Percentiles rank a stretch among this genome's conserved stretches.
Conservation (phyloP, 192 early-diverging fungal species). For the Helicostylum pulchrum region DNA sequence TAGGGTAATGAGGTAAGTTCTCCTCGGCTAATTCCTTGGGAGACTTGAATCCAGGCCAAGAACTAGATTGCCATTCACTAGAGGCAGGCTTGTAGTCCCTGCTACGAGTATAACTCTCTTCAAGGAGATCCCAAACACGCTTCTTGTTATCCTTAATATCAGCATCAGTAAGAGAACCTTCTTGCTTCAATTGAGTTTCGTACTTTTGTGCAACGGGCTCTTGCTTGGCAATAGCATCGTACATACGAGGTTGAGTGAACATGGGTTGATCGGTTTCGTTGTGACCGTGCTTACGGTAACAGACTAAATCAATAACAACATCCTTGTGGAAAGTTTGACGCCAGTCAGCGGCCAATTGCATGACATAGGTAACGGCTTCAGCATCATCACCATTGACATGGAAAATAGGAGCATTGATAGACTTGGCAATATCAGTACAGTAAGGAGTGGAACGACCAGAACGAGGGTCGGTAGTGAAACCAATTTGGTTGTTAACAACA, state of each 20-base stretch:
- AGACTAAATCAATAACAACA: conserved; percentile 94
- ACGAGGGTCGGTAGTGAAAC: conserved; percentile 97
- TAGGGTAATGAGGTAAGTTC: conserved; percentile 66
- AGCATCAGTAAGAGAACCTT: conserved; percentile 77
- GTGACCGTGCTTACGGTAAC: conserved; percentile 97
- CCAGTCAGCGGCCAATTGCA: conserved; percentile 95
- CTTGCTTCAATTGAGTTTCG: conserved; percentile 74
- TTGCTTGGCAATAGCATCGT: conserved; percentile 86
- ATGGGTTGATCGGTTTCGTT: conserved; percentile 98
- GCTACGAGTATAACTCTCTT: conserved; percentile 88
- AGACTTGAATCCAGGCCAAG: conserved; percentile 88
- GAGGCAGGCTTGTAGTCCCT: conserved; percentile 86
- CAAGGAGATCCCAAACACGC: conserved; percentile 87
- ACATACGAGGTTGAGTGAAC: conserved; percentile 99
- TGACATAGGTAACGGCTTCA: conserved; percentile 94
- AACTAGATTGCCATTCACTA: conserved; percentile 93
- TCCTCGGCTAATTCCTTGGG: conserved; percentile 69
- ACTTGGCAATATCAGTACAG: conserved; percentile 97
- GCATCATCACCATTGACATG: conserved; percentile 98
- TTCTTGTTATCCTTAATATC: conserved; percentile 88
- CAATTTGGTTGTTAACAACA: conserved; percentile 98
- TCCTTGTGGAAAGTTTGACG: conserved; percentile 93
- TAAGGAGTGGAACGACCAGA: conserved; percentile 94
- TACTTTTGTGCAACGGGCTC: conserved; percentile 82
- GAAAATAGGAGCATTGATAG: conserved; percentile 94